Percentiles rank a stretch among this genome's conserved stretches.
These are phyloP conservation scores for Magnusiomyces ingens DNA, from an alignment of 1,139 yeast genomes.

Conservation along the genomic window DNA sequence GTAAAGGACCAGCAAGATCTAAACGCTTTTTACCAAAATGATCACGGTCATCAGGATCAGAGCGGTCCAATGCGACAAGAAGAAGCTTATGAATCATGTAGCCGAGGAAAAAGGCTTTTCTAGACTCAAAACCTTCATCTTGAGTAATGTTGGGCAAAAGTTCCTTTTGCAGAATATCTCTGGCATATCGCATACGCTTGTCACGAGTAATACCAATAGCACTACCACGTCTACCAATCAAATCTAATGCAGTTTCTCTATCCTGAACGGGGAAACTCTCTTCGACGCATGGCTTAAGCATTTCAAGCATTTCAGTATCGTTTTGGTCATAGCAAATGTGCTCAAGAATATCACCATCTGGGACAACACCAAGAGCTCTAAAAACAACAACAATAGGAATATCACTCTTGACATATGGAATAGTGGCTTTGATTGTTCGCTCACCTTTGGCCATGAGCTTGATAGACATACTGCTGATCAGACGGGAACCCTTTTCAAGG, in stretches of 20 bases:
- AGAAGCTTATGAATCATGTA: constrained; percentile 95
- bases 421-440: constrained; percentile 84
- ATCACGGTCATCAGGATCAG: constrained; percentile 98
- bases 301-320: constrained; percentile 99
- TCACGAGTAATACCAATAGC: constrained; percentile 91
- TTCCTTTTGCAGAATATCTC: constrained; percentile 92
- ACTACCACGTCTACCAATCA: constrained; percentile 96
- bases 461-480: constrained; percentile 90
- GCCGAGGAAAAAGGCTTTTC: constrained; percentile 95
- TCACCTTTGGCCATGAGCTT: constrained; percentile 83
- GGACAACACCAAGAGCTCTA: constrained; percentile 96
- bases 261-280: constrained; percentile 98
- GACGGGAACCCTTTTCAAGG: constrained; percentile 90
- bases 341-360: constrained; percentile 97
- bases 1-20: constrained; percentile 95
- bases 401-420: constrained; percentile 94
- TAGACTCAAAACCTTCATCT: constrained; percentile 92
- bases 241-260: constrained; percentile 95
- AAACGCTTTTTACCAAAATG: constrained; percentile 97
- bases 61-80: constrained; percentile 91
- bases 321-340: constrained; percentile 96
- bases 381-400: constrained; percentile 94
- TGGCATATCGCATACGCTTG: constrained; percentile 96
- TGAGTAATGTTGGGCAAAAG: constrained; percentile 95
- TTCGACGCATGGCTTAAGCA: constrained; percentile 98